Conservation (phyloP, 1,139 yeast species). For the Kodamaea derodonti region DNA sequence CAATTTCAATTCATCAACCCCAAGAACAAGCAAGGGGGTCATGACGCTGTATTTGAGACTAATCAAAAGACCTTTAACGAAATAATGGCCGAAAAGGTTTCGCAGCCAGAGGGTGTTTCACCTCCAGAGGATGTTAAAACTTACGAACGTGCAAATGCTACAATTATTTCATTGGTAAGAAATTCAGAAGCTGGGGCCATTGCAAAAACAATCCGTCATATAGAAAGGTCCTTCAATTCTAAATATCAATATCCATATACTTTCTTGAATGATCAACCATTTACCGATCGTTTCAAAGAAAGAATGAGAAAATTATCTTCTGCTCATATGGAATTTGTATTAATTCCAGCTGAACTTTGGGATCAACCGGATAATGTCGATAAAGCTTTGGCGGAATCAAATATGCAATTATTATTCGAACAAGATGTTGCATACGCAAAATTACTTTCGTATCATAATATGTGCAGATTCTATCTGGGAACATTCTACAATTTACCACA, state of each 20-base stretch:
- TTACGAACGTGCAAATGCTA: slow-evolving; percentile 62
- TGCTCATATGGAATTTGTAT: slow-evolving; percentile 57
- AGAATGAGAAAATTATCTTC: slow-evolving; percentile 37
- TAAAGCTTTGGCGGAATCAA: slow-evolving; percentile 31
- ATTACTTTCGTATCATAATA: slow-evolving; percentile 64
- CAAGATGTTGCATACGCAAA: slow-evolving; percentile 62
- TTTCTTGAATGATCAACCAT: slow-evolving; percentile 68
- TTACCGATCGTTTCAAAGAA: slow-evolving; percentile 52
- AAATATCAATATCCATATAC: slow-evolving; percentile 79
- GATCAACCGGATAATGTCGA: slow-evolving; percentile 59
- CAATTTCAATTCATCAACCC: slow-evolving; percentile 31
- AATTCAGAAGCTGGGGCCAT: slow-evolving; percentile 55
- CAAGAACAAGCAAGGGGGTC: slow-evolving; percentile 22
- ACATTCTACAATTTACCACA: slow-evolving; percentile 61
- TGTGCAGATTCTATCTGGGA: slow-evolving; percentile 73
- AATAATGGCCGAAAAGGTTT: slow-evolving; percentile 30
- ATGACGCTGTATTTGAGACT: slow-evolving; percentile 26
- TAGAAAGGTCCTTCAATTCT: slow-evolving; percentile 62
- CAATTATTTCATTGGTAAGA: slow-evolving; percentile 67
- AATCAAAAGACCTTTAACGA: slow-evolving; percentile 33
- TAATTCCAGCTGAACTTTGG: slow-evolving; percentile 58
- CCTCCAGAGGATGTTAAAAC: slow-evolving; percentile 20
- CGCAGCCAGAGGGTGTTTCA: slow-evolving; percentile 46
- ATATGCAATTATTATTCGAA: slow-evolving; percentile 35
- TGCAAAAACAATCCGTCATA: slow-evolving; percentile 47